Conservation (phyloP, 495 filamentous ascomycete genomes). For the Hypoxylon lenormandii region DNA sequence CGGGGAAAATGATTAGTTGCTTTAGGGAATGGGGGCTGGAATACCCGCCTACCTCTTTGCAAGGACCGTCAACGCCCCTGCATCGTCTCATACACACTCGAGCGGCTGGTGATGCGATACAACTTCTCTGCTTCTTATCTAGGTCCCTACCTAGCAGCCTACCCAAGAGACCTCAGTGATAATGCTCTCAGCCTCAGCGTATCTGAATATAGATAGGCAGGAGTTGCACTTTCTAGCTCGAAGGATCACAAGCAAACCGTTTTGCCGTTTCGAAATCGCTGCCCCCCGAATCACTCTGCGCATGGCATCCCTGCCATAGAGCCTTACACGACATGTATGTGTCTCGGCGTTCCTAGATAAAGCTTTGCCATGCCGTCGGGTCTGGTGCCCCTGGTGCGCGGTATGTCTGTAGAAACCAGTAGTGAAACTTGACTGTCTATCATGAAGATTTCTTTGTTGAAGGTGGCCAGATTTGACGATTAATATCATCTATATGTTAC, state of each 20-base stretch:
- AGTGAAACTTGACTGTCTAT: not conserved
- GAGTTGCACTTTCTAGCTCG: constrained; percentile 1
- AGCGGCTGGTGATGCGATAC: constrained; percentile 8
- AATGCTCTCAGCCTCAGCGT: constrained; percentile 19
- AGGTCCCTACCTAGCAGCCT: not conserved
- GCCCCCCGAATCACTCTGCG: not conserved
- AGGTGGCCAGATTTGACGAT: not conserved
- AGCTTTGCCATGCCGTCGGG: constrained; percentile 5
- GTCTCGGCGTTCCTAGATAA: constrained; percentile 4
- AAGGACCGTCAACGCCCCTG: constrained; percentile 6
- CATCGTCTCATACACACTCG: constrained; percentile 17
- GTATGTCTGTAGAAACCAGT: not conserved
- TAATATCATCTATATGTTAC: not conserved
- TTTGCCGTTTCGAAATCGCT: constrained; percentile 7
- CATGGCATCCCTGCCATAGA: not conserved
- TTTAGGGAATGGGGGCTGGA: not conserved
- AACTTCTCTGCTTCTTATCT: constrained; percentile 10
- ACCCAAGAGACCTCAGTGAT: not conserved
- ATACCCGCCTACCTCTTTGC: not conserved
- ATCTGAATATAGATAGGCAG: constrained; percentile 1
- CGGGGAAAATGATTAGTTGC: not conserved
- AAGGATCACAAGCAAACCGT: constrained; percentile 18
- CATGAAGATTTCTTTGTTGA: not conserved
- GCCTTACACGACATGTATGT: constrained; percentile 16
- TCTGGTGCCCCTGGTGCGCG: not conserved